These are phyloP conservation scores for Candida pini DNA, from an alignment of 805 yeast species.

Conservation along the genomic window DNA sequence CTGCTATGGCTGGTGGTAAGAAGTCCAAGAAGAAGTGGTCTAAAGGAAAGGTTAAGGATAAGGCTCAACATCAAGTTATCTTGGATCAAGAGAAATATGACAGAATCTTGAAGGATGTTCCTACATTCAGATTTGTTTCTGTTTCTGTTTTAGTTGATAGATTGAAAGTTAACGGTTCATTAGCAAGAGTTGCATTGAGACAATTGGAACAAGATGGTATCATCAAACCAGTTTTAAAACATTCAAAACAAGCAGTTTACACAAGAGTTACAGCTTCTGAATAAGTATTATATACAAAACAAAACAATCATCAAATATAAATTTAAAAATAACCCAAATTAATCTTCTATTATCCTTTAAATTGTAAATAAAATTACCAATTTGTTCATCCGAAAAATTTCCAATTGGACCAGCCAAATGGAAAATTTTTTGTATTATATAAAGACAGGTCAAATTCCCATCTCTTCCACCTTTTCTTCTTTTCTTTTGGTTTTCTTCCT, in stretches of 20 bases:
- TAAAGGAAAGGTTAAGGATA: conserved; percentile 99
- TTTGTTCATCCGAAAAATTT: too few relatives aligned
- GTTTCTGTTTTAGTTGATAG: conserved; percentile 98
- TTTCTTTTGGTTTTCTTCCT: too few relatives aligned
- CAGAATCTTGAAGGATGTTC: conserved; percentile 98
- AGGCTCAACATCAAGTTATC: conserved; percentile 97
- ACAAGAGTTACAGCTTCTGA: conserved; percentile 70
- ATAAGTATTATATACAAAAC: too few relatives aligned
- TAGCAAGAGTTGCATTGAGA: conserved; percentile 96
- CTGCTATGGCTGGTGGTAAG: conserved; percentile 99
- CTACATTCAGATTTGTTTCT: conserved; percentile 97
- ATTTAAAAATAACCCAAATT: too few relatives aligned
- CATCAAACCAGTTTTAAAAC: conserved; percentile 89
- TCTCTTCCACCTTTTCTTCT: too few relatives aligned
- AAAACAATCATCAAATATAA: too few relatives aligned
- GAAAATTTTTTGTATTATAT: too few relatives aligned
- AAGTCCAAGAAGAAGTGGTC: conserved; percentile 99
- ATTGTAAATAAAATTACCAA: too few relatives aligned
- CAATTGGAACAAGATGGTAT: conserved; percentile 94
- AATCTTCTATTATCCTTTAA: too few relatives aligned
- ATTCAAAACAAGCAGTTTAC: conserved; percentile 97
- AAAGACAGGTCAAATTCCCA: too few relatives aligned
- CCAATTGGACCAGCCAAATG: too few relatives aligned
- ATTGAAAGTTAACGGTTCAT: conserved; percentile 97
- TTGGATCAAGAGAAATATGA: conserved; percentile 98